Percentiles rank a stretch among this genome's conserved stretches.
Evolutionary conservation across 192 early-diverging fungal genomes (phyloP).

Genomic region (Backusella circina): DNA sequence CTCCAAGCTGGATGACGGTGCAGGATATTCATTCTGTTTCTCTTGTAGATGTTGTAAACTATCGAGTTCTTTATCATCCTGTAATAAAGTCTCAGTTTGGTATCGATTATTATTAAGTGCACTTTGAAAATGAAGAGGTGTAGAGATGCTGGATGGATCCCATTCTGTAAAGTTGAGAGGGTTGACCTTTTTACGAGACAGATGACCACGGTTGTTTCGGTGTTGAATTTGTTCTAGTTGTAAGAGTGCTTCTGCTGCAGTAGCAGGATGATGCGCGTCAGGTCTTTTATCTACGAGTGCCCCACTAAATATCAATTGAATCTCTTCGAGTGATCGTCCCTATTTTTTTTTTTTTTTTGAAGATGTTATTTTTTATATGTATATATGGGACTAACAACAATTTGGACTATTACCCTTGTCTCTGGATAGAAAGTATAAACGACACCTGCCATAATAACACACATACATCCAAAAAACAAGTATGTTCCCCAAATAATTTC

Average conservation of each 20-base stretch:
- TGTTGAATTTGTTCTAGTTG: not conserved
- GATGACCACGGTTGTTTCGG: not conserved
- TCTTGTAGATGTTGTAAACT: not conserved
- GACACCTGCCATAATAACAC: conserved; percentile 49
- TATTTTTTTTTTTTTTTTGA: too few relatives aligned
- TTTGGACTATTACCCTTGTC: conserved; percentile 51
- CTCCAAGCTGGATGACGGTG: not conserved
- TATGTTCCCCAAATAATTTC: conserved; percentile 60
- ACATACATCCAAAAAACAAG: conserved; percentile 62
- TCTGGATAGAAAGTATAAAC: conserved; percentile 71
- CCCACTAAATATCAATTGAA: conserved; percentile 30
- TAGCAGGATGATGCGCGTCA: conserved; percentile 27
- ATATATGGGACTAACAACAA: not conserved
- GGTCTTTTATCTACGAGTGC: conserved; percentile 16
- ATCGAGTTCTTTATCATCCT: not conserved
- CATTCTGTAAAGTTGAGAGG: not conserved
- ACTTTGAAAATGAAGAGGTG: not conserved
- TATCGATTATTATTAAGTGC: not conserved
- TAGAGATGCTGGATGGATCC: not conserved
- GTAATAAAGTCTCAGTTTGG: not conserved
- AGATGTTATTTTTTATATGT: too few relatives aligned
- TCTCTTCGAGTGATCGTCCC: conserved; percentile 25
- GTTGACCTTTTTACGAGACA: not conserved
- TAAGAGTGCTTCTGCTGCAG: conserved; percentile 23
- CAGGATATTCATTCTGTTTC: not conserved